Evolutionary conservation across 768 basidiomycete genomes (phyloP).

Genomic region (Clitopilus passeckerianus): DNA sequence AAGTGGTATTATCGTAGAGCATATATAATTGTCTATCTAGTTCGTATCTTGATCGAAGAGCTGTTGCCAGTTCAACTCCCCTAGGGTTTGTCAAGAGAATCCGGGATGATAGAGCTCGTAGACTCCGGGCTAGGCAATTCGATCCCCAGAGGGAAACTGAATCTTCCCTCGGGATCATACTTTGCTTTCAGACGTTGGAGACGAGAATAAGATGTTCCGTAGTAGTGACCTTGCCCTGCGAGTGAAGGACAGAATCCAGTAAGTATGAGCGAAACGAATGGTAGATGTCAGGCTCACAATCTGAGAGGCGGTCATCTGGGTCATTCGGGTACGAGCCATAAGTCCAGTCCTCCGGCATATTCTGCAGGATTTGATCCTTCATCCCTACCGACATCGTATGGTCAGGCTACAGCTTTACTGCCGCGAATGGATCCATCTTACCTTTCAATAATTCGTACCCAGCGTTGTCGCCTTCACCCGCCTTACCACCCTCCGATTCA

Average conservation of each 20-base stretch:
- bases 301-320: conserved; percentile 18
- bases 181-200: conserved; percentile 24
- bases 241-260: neutral
- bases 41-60: no score
- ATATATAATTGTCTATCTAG: no score
- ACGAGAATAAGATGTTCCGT: conserved; percentile 22
- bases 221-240: conserved; percentile 27
- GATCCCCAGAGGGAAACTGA: neutral
- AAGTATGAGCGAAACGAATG: conserved; percentile 6
- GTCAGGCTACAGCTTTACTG: conserved; percentile 16
- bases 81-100: neutral
- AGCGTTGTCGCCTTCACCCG: no score
- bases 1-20: no score
- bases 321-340: neutral
- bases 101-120: no score
- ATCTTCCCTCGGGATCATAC: conserved; percentile 15
- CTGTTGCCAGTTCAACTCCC: neutral
- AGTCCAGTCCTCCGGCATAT: conserved; percentile 5
- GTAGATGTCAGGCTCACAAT: conserved; percentile 21
- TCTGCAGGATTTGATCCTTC: conserved; percentile 31
- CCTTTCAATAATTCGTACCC: neutral
- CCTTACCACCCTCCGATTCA: neutral
- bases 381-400: conserved; percentile 12
- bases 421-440: neutral
- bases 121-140: neutral